Conservation (phyloP, 2,329 filamentous ascomycete species). For the Dendryphion nanum region DNA sequence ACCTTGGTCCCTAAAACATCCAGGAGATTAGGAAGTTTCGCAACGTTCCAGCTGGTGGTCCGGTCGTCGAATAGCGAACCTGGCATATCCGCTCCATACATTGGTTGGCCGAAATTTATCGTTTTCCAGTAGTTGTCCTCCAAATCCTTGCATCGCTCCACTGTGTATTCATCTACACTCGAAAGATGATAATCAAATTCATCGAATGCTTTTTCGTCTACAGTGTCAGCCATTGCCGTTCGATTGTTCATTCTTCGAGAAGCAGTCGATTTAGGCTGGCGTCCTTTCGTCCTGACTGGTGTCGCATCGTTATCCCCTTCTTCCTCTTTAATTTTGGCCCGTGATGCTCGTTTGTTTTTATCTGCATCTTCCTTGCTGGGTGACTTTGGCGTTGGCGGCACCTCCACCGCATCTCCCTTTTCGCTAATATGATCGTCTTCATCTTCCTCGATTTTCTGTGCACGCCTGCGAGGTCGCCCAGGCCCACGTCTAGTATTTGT, state of each 20-base stretch:
- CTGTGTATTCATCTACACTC: constrained; percentile 78
- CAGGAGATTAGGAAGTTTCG: constrained; percentile 87
- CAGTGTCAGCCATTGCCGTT: constrained; percentile 70
- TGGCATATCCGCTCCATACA: constrained; percentile 96
- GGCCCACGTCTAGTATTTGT: constrained; percentile 47
- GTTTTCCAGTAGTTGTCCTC: constrained; percentile 98
- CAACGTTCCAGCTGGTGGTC: constrained; percentile 86
- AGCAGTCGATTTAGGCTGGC: constrained; percentile 53
- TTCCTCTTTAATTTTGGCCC: constrained; percentile 30
- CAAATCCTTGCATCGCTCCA: constrained; percentile 89
- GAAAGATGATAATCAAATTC: constrained; percentile 89
- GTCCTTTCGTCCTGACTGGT: constrained; percentile 56
- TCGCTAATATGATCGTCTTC: constrained; percentile 36
- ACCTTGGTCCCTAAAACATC: constrained; percentile 95
- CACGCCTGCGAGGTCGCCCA: constrained; percentile 46
- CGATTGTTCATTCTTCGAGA: constrained; percentile 84
- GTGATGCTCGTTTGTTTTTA: constrained; percentile 30
- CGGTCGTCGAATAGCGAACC: constrained; percentile 90
- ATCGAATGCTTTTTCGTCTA: constrained; percentile 89
- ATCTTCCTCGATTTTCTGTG: constrained; percentile 22
- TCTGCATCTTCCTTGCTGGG: constrained; percentile 43
- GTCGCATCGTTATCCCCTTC: constrained; percentile 43
- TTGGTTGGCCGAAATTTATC: constrained; percentile 86
- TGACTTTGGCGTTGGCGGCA: constrained; percentile 44
- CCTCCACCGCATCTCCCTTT: constrained; percentile 28